A percentile compares a stretch with the other conserved stretches of the same genome.
phyloP scores from a whole-genome alignment of 2,329 filamentous ascomycete genomes.

The Fusarium equiseti region DNA sequence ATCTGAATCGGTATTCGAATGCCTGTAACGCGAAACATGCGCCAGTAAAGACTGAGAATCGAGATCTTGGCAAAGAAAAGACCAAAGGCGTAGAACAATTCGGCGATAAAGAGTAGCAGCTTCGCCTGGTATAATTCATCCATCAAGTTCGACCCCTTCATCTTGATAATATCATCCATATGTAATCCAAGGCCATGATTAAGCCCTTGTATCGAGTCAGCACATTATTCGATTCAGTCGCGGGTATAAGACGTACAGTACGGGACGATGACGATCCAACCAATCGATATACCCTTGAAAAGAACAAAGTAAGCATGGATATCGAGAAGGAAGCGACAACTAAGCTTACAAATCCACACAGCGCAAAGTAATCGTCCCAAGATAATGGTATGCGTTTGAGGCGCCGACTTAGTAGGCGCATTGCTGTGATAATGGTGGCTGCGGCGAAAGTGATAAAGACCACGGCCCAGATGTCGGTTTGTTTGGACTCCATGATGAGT shows the following conservation, averaged over 20 bases:
- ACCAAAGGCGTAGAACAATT: constrained; percentile 48
- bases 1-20: constrained; percentile 47
- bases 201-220: constrained; percentile 31
- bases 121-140: constrained; percentile 9
- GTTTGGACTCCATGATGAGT: constrained; percentile 24
- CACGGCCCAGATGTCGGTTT: constrained; percentile 31
- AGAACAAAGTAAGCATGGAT: neutral
- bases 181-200: constrained; percentile 35
- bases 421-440: constrained; percentile 29
- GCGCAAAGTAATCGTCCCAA: constrained; percentile 42
- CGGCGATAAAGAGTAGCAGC: constrained; percentile 38
- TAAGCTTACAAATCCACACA: constrained; percentile 31
- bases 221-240: neutral
- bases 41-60: constrained; percentile 50
- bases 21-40: constrained; percentile 46
- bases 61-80: constrained; percentile 48
- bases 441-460: constrained; percentile 36
- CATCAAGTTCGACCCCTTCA: neutral
- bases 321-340: neutral
- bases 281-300: constrained; percentile 24
- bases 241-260: constrained; percentile 24
- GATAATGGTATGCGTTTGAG: constrained; percentile 27
- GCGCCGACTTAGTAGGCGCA: constrained; percentile 35
- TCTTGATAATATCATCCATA: constrained; percentile 5
- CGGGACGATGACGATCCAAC: constrained; percentile 36